Evolutionary conservation across 2,329 filamentous ascomycete genomes (phyloP).

Genomic region (Ascomycota sp.): DNA sequence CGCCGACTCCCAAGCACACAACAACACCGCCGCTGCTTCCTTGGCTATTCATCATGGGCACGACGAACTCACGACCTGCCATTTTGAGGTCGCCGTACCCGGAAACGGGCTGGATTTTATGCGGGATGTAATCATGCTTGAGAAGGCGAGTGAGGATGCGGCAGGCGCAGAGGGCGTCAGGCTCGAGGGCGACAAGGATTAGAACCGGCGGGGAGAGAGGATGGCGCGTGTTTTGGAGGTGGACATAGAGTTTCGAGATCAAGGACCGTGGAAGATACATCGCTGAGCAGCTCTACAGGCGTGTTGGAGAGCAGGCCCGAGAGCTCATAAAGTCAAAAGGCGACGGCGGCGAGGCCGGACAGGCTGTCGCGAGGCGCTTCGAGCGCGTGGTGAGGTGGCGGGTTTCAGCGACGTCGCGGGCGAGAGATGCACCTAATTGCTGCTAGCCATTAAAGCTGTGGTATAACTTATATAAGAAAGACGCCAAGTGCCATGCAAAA

Average conservation of each 20-base stretch:
- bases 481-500: too few relatives aligned
- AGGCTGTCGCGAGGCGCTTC: too few relatives aligned
- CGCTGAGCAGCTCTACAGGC: conserved; percentile 10
- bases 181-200: conserved; percentile 80
- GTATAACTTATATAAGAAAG: too few relatives aligned
- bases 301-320: too few relatives aligned
- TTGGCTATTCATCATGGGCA: conserved; percentile 66
- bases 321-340: too few relatives aligned
- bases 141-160: conserved; percentile 84
- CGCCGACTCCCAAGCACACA: conserved; percentile 80
- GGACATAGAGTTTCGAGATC: conserved; percentile 76
- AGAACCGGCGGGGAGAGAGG: conserved; percentile 82
- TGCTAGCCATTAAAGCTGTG: too few relatives aligned
- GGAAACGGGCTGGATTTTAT: conserved; percentile 89
- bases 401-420: too few relatives aligned
- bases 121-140: conserved; percentile 91
- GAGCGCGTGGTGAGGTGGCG: too few relatives aligned
- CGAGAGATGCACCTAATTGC: too few relatives aligned
- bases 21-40: conserved; percentile 79
- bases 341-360: too few relatives aligned
- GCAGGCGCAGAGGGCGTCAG: conserved; percentile 86
- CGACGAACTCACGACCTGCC: conserved; percentile 58
- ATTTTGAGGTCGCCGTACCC: conserved; percentile 79
- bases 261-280: conserved; percentile 93
- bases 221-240: conserved; percentile 71